These are phyloP conservation scores for Fonsecaea nubica DNA, from an alignment of 2,329 filamentous ascomycete species.

Conservation along the genomic window DNA sequence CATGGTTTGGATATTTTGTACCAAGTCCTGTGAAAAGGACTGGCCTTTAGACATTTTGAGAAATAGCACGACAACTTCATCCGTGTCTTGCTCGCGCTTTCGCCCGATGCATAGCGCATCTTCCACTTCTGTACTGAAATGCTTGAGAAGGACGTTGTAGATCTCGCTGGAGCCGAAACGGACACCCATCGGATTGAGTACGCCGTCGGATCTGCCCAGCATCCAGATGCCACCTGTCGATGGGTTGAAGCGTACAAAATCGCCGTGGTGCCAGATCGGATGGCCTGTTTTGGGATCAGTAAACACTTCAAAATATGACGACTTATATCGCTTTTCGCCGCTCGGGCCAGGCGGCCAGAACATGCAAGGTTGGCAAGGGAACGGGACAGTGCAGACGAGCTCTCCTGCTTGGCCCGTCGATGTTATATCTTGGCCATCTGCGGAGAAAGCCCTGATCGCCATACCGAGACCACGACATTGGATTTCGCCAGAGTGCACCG, in stretches of 20 bases:
- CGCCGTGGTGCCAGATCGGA: slow-evolving; percentile 86
- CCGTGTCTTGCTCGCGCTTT: slow-evolving; percentile 71
- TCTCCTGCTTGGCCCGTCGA: slow-evolving; percentile 76
- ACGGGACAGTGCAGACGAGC: slow-evolving; percentile 82
- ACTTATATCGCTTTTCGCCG: slow-evolving; percentile 77
- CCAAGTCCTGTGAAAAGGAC: slow-evolving; percentile 66
- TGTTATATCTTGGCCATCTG: slow-evolving; percentile 63
- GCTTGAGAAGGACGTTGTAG: slow-evolving; percentile 88
- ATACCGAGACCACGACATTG: slow-evolving; percentile 80
- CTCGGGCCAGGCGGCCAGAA: slow-evolving; percentile 75
- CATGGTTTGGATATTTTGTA: slow-evolving; percentile 67
- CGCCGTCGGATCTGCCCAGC: slow-evolving; percentile 90
- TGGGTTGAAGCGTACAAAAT: slow-evolving; percentile 79
- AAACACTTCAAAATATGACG: slow-evolving; percentile 89
- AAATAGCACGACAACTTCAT: slow-evolving; percentile 89
- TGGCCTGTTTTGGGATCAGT: slow-evolving; percentile 46
- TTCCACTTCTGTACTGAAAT: slow-evolving; percentile 78
- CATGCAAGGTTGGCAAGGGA: slow-evolving; percentile 87
- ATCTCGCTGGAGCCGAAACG: slow-evolving; percentile 94
- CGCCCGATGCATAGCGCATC: slow-evolving; percentile 89
- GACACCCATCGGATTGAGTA: slow-evolving; percentile 89
- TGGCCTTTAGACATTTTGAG: slow-evolving; percentile 72
- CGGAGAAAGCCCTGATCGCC: slow-evolving; percentile 68
- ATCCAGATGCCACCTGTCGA: slow-evolving; percentile 80
- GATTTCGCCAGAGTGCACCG: slow-evolving; percentile 75